Evolutionary conservation across 1,284 basidiomycete species (phyloP), one percentile per base, ranked within the genome.

Genomic region (Ustilago hordei): DNA sequence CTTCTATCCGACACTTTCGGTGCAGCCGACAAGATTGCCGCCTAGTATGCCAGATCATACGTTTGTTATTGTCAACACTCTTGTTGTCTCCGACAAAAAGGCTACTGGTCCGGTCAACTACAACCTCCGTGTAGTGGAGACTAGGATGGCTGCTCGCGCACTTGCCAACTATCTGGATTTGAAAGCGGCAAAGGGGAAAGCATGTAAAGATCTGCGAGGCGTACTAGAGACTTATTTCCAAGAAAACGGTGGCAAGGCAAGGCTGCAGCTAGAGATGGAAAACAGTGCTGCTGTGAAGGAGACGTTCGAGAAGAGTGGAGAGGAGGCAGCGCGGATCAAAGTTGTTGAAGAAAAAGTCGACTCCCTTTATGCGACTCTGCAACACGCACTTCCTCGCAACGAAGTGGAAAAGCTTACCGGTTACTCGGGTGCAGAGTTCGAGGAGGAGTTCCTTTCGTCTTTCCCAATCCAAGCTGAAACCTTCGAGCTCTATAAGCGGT

Each of bases 91-190:
- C 13, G 84, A 86, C 61, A 86, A 86, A 55, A 86, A 86, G 60
- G 84, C 84, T 4, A 79, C 73, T 2, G 84, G 83, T 0, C 83
- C 84, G 0, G 78, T 83, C 17, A 83, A 85, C 43, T 86, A 85
- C 70, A 86, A 86, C 55, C 68, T 86, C 9, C 79, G 84, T 19
- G 83, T 84, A 12, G 83, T 80, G 9, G 84, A 86, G 73, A 76
- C 81, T 5, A 62, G 80, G 2, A 76, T 86, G 69, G 84, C 84
- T 3, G 78, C 77, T 8, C 64, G 77, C 0, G 68, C 75, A 3
- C 57, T 86, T 7, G 67, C 62, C 4, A 64, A 63, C 17, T 57
- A 45, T 3, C 61, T 84, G 4, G 65, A 55, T 1, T 55, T 84
- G 15, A 19, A 68, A 1, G 50, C 31, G 7, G 66, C 60, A 0